Evolutionary conservation across 2,329 filamentous ascomycete genomes (phyloP).

Genomic region (Ceratocystis albifundus): DNA sequence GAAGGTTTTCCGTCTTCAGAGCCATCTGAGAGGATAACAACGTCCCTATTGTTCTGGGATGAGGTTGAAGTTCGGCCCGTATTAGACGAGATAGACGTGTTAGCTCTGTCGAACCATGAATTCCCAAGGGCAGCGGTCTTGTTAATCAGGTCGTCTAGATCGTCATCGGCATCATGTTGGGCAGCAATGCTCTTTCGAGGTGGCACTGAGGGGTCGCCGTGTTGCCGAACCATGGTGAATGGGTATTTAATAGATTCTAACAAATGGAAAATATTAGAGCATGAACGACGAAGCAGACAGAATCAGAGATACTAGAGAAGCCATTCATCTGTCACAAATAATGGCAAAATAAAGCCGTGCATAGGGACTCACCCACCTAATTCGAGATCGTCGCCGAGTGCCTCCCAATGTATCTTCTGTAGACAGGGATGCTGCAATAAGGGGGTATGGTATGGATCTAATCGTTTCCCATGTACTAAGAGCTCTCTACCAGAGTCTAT

Average conservation of each 20-base stretch:
- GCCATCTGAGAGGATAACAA: conserved; percentile 7
- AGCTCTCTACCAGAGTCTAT: no score
- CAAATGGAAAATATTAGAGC: no score
- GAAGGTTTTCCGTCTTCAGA: background rate
- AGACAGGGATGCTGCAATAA: no score
- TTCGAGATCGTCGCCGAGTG: no score
- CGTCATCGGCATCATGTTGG: conserved; percentile 14
- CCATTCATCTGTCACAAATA: no score
- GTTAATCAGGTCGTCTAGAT: conserved; percentile 21
- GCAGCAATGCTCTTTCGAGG: conserved; percentile 3
- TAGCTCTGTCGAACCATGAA: conserved; percentile 20
- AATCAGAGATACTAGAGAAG: no score
- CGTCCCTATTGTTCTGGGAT: background rate
- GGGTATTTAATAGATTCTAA: no score
- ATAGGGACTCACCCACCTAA: no score
- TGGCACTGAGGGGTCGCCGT: conserved; percentile 5
- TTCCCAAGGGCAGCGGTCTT: conserved; percentile 20
- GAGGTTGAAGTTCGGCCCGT: background rate
- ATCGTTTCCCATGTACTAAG: no score
- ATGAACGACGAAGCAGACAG: background rate
- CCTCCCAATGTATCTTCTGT: no score
- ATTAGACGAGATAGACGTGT: background rate
- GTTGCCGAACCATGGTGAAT: conserved; percentile 14
- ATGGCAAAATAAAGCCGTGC: no score
- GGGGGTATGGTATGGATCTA: no score